These are phyloP conservation scores for Talaromyces sp. DNA, from an alignment of 2,329 filamentous ascomycete species.

Conservation along the genomic window DNA sequence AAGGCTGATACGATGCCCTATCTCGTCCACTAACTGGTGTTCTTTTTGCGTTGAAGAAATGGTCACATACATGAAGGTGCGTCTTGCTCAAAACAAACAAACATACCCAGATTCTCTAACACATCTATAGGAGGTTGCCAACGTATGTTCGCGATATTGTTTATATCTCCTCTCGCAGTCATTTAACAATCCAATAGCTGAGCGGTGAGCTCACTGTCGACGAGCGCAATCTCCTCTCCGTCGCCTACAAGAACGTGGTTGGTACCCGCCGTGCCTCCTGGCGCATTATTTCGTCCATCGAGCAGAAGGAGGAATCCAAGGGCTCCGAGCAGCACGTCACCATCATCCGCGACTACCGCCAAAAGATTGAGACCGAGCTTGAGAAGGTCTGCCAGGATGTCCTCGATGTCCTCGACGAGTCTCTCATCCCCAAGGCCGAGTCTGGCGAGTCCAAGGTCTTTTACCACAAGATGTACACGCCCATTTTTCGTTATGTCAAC, in stretches of 20 bases:
- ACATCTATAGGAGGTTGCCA: slow-evolving; percentile 74
- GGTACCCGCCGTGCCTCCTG: slow-evolving; percentile 93
- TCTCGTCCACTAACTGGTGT: slow-evolving; percentile 14
- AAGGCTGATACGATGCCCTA: not conserved
- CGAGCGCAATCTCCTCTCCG: slow-evolving; percentile 94
- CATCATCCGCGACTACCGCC: slow-evolving; percentile 95
- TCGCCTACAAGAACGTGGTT: slow-evolving; percentile 99
- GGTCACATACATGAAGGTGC: slow-evolving; percentile 96
- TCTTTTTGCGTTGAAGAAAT: slow-evolving; percentile 59
- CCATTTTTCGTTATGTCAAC: not conserved
- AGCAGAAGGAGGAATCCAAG: slow-evolving; percentile 99
- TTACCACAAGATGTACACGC: slow-evolving; percentile 94
- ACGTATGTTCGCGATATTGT: slow-evolving; percentile 50
- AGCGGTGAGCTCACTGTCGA: slow-evolving; percentile 64
- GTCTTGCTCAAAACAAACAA: slow-evolving; percentile 18
- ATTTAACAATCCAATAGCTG: slow-evolving; percentile 42
- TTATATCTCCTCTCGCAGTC: not conserved
- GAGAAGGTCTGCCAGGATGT: slow-evolving; percentile 98
- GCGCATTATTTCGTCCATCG: slow-evolving; percentile 97
- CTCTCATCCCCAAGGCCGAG: slow-evolving; percentile 90
- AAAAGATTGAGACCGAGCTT: slow-evolving; percentile 96
- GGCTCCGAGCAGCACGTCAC: slow-evolving; percentile 85
- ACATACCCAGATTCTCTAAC: slow-evolving; percentile 13
- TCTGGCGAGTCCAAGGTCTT: slow-evolving; percentile 98
- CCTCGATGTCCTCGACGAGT: slow-evolving; percentile 86